These are phyloP conservation scores for Nigrograna mackinnonii DNA, from an alignment of 2,329 filamentous ascomycete species.

Conservation along the genomic window DNA sequence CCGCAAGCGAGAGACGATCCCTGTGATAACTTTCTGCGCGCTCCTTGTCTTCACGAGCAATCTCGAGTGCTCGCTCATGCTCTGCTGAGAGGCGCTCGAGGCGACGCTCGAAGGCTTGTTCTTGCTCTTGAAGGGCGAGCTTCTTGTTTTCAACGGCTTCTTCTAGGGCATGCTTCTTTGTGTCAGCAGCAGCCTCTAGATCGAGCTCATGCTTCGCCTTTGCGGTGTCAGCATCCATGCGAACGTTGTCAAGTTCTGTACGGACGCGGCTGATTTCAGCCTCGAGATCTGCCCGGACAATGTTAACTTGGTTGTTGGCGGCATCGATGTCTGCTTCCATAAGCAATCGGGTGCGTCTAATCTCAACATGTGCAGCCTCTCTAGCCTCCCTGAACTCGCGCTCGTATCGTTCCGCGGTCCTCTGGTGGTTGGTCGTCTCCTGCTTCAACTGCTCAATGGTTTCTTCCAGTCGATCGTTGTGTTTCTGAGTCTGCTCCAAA, in stretches of 20 bases:
- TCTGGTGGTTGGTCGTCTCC: conserved; percentile 74
- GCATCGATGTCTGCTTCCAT: conserved; percentile 82
- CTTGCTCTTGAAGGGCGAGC: conserved; percentile 58
- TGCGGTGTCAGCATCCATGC: conserved; percentile 77
- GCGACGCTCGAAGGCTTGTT: conserved; percentile 39
- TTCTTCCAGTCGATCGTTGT: conserved; percentile 68
- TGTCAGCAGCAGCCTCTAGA: conserved; percentile 76
- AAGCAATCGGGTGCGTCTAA: conserved; percentile 76
- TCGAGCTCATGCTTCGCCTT: conserved; percentile 83
- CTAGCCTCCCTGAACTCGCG: conserved; percentile 83
- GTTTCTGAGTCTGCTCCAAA: conserved; percentile 61
- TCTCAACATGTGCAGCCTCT: conserved; percentile 77
- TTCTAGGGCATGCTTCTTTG: conserved; percentile 63
- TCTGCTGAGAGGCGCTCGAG: conserved; percentile 55
- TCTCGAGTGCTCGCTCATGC: conserved; percentile 67
- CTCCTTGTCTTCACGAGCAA: conserved; percentile 79
- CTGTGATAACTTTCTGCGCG: conserved; percentile 77
- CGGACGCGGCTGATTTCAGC: conserved; percentile 74
- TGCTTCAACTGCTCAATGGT: conserved; percentile 56
- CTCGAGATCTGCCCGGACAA: conserved; percentile 80
- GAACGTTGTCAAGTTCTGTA: conserved; percentile 75
- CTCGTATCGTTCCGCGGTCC: conserved; percentile 70
- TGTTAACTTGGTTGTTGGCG: conserved; percentile 83
- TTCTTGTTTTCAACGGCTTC: conserved; percentile 59
- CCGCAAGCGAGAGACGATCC: conserved; percentile 79